Percentiles rank a stretch among this genome's conserved stretches.
phyloP scores from a whole-genome alignment of 768 basidiomycete genomes.

The Exidia glandulosa region DNA sequence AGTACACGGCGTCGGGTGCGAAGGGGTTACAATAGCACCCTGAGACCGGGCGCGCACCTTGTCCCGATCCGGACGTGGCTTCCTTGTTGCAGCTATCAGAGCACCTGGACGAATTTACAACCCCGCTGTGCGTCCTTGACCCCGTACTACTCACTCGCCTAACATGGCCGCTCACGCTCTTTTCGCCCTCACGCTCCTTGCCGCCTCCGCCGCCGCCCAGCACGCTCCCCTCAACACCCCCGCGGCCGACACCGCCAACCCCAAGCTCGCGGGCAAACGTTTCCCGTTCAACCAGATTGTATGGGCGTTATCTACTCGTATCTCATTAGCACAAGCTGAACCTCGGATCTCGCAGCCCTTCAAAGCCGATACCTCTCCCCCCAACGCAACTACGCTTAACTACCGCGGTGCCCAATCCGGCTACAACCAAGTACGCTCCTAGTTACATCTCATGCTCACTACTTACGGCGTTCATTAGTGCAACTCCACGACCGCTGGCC shows the following conservation, averaged over 20 bases:
- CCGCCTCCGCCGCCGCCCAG: constrained; percentile 18
- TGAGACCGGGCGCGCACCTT: too few species aligned
- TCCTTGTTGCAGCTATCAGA: too few species aligned
- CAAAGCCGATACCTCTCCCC: constrained; percentile 29
- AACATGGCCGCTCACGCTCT: constrained; percentile 25
- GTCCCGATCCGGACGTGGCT: too few species aligned
- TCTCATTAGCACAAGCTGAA: neutral
- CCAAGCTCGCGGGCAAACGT: constrained; percentile 15
- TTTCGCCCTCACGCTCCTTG: constrained; percentile 22
- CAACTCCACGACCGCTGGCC: neutral
- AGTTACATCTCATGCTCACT: neutral
- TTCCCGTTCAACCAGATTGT: constrained; percentile 15
- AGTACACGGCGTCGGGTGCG: too few species aligned
- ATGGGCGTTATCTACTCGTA: constrained; percentile 6
- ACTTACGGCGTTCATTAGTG: neutral
- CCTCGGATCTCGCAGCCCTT: constrained; percentile 32
- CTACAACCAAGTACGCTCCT: constrained; percentile 14
- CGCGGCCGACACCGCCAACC: constrained; percentile 10
- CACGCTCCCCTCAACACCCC: constrained; percentile 13
- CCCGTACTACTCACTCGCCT: constrained; percentile 5
- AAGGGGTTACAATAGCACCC: too few species aligned
- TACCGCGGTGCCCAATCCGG: constrained; percentile 10
- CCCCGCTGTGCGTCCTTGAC: constrained; percentile 1
- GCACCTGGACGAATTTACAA: neutral
- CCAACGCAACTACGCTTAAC: constrained; percentile 1